Base-by-base conservation (phyloP, 2,329 filamentous ascomycete genomes). In the Catunica adiposa region DNA sequence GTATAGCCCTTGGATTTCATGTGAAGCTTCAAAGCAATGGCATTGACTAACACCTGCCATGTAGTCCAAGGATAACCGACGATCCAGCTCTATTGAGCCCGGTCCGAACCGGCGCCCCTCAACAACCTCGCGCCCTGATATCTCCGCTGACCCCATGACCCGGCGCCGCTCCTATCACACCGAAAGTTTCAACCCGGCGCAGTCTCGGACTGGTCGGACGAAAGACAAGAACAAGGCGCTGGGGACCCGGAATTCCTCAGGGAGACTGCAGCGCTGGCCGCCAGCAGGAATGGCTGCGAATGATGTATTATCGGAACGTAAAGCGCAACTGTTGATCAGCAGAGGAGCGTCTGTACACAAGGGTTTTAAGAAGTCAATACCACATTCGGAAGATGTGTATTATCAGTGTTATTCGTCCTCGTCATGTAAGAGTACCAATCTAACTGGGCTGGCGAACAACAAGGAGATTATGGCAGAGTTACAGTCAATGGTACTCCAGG, bases 271-370 rank as follows among this genome's bases (percentile, higher is more conserved):
- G 29, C 57, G 47, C 62, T 83, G 79, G 79, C 79, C 79, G 17
- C 79, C 79, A 0, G 66, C 68, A 9, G 75, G 73, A 52, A 65
- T 79, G 51, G 67, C 70, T 9, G 67, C 63, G 46, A 64, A 71
- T 23, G 74, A 76, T 38, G 73, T 77, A 58, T 69, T 83, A 7
- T 67, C 73, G 0, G 72, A 76, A 15, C 71, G 70, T 46, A 72
- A 74, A 51, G 80, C 79, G 8, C 73, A 75, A 67, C 73, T 78
- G 51, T 69, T 80, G 57, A 77, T 83, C 59, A 71, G 72, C n/a
- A 69, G 72, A 6, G 80, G 80, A 4, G 78, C 75, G 1, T 76
- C 79, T 3, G 69, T 70, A 1, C 75, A 78, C 64, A 75, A 71
- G 56, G 80, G 80, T 20, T 71, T 76, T 63, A 74, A 72, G 62